phyloP scores from a whole-genome alignment of 1,139 yeast species.

The Taphrina pruni region DNA sequence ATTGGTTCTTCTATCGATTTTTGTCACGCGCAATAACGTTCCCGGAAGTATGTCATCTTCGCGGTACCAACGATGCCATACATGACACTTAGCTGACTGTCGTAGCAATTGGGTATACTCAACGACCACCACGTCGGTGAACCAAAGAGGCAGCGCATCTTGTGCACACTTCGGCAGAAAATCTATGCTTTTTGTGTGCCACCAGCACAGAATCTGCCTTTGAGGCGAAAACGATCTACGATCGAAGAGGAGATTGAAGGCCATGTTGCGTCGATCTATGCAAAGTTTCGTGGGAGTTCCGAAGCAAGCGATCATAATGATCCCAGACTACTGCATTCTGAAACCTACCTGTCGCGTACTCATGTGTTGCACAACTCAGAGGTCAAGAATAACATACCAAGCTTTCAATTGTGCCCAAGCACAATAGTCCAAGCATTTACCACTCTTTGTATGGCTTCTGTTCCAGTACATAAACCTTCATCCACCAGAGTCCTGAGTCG shows the following conservation, averaged over 20 bases:
- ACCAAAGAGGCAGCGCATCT: constrained; percentile 20
- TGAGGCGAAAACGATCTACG: not conserved
- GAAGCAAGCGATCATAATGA: not conserved
- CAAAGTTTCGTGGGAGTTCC: constrained; percentile 3
- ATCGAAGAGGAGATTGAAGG: constrained; percentile 19
- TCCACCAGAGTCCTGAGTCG: not conserved
- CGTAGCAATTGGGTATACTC: constrained; percentile 6
- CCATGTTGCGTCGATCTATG: constrained; percentile 11
- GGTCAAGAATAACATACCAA: not conserved
- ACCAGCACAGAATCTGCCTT: not conserved
- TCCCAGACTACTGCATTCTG: not conserved
- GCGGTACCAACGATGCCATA: not conserved
- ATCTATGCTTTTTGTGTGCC: constrained; percentile 23
- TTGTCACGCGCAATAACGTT: constrained; percentile 12
- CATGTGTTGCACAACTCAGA: not conserved
- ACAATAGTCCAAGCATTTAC: not conserved
- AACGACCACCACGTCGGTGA: constrained; percentile 26
- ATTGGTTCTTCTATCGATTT: constrained; percentile 34
- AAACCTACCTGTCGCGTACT: not conserved
- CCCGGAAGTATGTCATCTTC: constrained; percentile 23
- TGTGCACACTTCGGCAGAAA: constrained; percentile 22
- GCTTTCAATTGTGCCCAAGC: constrained; percentile 4
- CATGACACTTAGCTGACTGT: not conserved
- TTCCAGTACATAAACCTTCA: not conserved
- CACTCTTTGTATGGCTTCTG: not conserved